Evolutionary conservation across 352 stramenopile species (phyloP).

Genomic region (Phytophthora megakarya): DNA sequence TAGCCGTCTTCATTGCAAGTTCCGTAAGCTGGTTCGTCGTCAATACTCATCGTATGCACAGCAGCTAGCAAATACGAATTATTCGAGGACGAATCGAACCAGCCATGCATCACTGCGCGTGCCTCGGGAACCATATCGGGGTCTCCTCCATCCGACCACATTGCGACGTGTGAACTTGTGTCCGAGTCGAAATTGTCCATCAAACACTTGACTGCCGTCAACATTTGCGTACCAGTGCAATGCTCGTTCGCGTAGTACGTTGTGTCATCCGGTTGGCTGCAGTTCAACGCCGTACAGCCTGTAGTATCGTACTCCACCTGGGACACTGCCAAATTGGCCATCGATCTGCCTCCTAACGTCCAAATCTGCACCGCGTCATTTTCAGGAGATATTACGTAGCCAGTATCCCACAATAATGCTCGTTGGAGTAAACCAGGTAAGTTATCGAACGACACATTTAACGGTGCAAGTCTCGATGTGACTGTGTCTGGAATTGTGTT

Average conservation of each 20-base stretch:
- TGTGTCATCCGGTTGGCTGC: slow-evolving; percentile 29
- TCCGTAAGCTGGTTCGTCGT: slow-evolving; percentile 33
- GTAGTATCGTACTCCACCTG: slow-evolving; percentile 35
- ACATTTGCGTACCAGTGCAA: slow-evolving; percentile 40
- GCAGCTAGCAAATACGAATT: slow-evolving; percentile 37
- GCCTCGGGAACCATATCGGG: slow-evolving; percentile 30
- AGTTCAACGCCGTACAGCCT: slow-evolving; percentile 38
- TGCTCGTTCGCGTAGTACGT: slow-evolving; percentile 22
- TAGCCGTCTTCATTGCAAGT: slow-evolving; percentile 38
- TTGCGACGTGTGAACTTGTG: slow-evolving; percentile 26
- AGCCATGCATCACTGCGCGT: slow-evolving; percentile 30
- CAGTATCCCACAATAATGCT: slow-evolving; percentile 44
- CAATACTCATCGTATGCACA: slow-evolving; percentile 33
- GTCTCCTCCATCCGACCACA: slow-evolving; percentile 45
- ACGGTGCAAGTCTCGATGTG: slow-evolving; percentile 20
- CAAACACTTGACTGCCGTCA: slow-evolving; percentile 36
- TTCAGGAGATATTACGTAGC: slow-evolving; percentile 35
- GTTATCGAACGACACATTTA: slow-evolving; percentile 28
- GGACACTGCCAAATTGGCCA: slow-evolving; percentile 39
- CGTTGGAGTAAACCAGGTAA: slow-evolving; percentile 39
- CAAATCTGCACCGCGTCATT: slow-evolving; percentile 40
- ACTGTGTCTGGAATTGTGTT: slow-evolving; percentile 24
- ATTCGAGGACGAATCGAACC: slow-evolving; percentile 30
- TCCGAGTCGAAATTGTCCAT: slow-evolving; percentile 38
- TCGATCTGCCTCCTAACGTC: slow-evolving; percentile 34